Percentiles rank a stretch among this genome's conserved stretches.
phyloP scores from a whole-genome alignment of 2,329 filamentous ascomycete species.

The Pleoardoris graminearum region DNA sequence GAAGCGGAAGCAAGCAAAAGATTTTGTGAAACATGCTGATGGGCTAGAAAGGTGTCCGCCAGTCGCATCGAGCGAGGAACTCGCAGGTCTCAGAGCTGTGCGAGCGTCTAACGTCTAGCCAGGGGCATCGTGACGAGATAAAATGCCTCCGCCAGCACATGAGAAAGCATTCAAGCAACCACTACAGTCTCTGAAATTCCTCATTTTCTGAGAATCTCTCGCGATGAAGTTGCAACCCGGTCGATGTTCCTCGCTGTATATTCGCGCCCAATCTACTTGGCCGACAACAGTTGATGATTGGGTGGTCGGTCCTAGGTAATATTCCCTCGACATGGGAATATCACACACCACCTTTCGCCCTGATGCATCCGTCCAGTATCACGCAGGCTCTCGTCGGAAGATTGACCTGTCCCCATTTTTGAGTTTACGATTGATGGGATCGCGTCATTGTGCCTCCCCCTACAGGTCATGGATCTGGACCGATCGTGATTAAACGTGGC shows the following conservation, averaged over 20 bases:
- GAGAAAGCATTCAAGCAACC: neutral
- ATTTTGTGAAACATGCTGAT: neutral
- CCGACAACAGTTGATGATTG: neutral
- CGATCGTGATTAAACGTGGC: neutral
- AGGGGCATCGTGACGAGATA: neutral
- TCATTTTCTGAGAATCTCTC: neutral
- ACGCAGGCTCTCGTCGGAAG: neutral
- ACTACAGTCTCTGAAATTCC: neutral
- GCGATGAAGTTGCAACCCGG: neutral
- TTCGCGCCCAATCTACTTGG: neutral
- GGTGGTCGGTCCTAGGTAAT: neutral
- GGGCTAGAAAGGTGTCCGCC: too few relatives aligned
- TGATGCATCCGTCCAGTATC: neutral
- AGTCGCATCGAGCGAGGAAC: too few relatives aligned
- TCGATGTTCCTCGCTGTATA: neutral
- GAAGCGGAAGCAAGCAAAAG: neutral
- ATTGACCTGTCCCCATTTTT: neutral
- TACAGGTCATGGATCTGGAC: neutral
- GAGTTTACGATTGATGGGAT: neutral
- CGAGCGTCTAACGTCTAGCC: neutral
- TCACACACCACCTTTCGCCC: neutral
- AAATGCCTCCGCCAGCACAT: neutral
- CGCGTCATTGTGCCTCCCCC: neutral
- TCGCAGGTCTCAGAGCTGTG: neutral
- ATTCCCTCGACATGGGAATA: neutral